These are phyloP conservation scores for Globisporangium lucens DNA, from an alignment of 352 stramenopile genomes.

Conservation along the genomic window DNA sequence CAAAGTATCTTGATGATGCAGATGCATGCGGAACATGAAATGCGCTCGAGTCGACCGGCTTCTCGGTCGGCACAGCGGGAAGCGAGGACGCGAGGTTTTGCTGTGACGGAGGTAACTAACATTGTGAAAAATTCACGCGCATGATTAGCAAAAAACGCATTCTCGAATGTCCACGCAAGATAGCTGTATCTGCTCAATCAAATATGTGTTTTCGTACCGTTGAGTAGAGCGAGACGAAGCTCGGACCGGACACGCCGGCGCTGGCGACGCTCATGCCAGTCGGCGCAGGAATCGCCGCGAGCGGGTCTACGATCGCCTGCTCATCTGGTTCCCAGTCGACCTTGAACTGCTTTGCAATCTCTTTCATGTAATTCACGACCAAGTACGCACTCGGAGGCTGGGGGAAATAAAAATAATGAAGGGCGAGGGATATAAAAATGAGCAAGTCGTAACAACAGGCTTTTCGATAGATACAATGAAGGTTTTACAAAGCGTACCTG, in stretches of 20 bases:
- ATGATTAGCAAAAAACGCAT: not conserved
- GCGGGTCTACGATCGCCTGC: constrained; percentile 61
- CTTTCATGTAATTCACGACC: constrained; percentile 95
- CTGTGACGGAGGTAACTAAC: constrained; percentile 33
- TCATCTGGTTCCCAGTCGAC: constrained; percentile 93
- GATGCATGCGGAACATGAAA: constrained; percentile 17
- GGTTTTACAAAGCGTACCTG: constrained; percentile 29
- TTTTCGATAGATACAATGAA: too few relatives aligned
- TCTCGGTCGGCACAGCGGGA: constrained; percentile 35
- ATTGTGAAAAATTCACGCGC: not conserved
- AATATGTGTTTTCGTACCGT: constrained; percentile 29
- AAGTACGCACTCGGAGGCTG: constrained; percentile 92
- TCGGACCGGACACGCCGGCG: constrained; percentile 80
- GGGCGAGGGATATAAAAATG: not conserved
- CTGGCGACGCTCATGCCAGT: constrained; percentile 81
- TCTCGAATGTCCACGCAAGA: not conserved
- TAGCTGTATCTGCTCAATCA: not conserved
- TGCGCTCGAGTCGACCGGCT: constrained; percentile 14
- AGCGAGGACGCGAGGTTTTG: constrained; percentile 16
- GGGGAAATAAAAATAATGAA: not conserved
- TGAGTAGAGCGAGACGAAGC: constrained; percentile 71
- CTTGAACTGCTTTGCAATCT: constrained; percentile 94
- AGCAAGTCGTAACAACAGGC: not conserved
- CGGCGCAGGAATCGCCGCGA: constrained; percentile 88
- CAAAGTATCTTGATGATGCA: constrained; percentile 18